Percentiles rank a stretch among this genome's conserved stretches.
Conservation (phyloP, 2,329 filamentous ascomycete genomes). For the Trichophyton simii region DNA sequence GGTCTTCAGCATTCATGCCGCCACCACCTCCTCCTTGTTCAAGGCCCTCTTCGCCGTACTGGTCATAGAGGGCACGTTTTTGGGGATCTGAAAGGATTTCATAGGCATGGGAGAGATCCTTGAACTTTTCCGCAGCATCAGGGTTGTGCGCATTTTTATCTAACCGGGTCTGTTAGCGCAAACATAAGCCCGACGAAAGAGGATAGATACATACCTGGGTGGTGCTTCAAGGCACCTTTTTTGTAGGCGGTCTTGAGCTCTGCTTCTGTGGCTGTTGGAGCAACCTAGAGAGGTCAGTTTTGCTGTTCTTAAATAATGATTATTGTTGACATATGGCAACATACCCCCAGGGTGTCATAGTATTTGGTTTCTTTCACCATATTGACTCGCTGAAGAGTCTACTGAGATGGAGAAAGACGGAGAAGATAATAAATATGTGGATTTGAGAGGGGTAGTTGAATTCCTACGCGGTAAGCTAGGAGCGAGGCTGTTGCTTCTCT, state of each 20-base stretch:
- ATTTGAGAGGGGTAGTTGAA: not conserved
- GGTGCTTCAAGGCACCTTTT: conserved; percentile 77
- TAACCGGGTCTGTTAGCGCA: conserved; percentile 26
- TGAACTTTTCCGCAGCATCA: conserved; percentile 92
- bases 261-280: conserved; percentile 65
- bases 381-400: conserved; percentile 19
- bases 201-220: conserved; percentile 59
- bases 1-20: conserved; percentile 89
- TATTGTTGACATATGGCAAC: conserved; percentile 10
- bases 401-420: conserved; percentile 12
- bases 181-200: not conserved
- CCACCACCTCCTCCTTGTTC: conserved; percentile 68
- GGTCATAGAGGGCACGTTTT: conserved; percentile 86
- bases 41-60: conserved; percentile 93
- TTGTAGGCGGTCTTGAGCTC: conserved; percentile 93
- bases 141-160: conserved; percentile 97
- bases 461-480: not conserved
- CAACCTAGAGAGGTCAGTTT: conserved; percentile 44
- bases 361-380: conserved; percentile 42
- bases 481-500: not conserved
- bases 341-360: conserved; percentile 38
- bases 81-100: conserved; percentile 85
- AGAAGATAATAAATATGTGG: conserved; percentile 4
- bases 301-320: not conserved
- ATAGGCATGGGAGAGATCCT: conserved; percentile 91